phyloP scores from a whole-genome alignment of 768 basidiomycete genomes.

The Boletellus sp. region DNA sequence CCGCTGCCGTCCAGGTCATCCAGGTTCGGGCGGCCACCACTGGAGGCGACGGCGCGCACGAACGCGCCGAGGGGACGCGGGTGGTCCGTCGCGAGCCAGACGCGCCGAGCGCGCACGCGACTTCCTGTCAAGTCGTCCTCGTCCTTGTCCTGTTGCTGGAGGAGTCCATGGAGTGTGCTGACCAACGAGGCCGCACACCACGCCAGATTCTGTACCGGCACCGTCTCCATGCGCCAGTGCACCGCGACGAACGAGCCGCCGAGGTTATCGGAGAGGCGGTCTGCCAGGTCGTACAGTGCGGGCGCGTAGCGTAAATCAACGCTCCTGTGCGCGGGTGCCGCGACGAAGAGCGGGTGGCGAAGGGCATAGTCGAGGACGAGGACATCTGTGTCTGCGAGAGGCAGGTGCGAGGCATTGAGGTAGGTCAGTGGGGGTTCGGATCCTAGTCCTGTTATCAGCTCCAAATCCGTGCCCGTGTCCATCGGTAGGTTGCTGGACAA shows the following conservation, averaged over 20 bases:
- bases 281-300: slow-evolving; percentile 40
- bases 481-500: slow-evolving; percentile 12
- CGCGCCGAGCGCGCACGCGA: slow-evolving; percentile 34
- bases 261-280: slow-evolving; percentile 31
- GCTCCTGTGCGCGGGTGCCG: background rate
- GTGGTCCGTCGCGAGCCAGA: slow-evolving; percentile 60
- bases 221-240: slow-evolving; percentile 57
- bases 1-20: no score
- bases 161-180: slow-evolving; percentile 36
- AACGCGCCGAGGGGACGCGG: slow-evolving; percentile 24
- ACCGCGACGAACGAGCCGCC: slow-evolving; percentile 43
- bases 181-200: slow-evolving; percentile 52
- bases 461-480: slow-evolving; percentile 1
- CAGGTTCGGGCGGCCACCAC: no score
- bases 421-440: slow-evolving; percentile 13
- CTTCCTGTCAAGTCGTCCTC: no score
- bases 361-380: slow-evolving; percentile 53
- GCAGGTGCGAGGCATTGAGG: slow-evolving; percentile 14
- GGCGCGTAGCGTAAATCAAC: slow-evolving; percentile 42
- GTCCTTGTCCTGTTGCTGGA: slow-evolving; percentile 22
- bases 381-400: slow-evolving; percentile 36
- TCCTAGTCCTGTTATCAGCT: slow-evolving; percentile 9
- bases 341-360: slow-evolving; percentile 41
- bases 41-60: no score
- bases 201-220: slow-evolving; percentile 38